Evolutionary conservation across 768 basidiomycete genomes (phyloP).

Genomic region (Psilocybe cubensis): DNA sequence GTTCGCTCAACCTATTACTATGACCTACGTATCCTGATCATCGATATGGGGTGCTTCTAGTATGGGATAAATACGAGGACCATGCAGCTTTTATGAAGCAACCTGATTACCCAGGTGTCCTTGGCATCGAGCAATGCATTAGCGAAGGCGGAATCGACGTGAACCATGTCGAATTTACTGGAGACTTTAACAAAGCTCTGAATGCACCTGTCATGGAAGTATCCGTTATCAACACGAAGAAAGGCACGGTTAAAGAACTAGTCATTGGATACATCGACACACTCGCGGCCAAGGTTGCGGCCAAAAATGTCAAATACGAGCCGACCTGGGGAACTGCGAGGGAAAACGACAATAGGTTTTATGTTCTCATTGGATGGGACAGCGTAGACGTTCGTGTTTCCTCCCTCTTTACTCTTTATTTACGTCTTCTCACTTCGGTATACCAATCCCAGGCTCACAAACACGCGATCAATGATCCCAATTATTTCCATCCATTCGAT

Average conservation of each 20-base stretch:
- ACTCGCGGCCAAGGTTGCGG: background rate
- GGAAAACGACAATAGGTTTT: background rate
- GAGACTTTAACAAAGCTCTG: constrained; percentile 13
- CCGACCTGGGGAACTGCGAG: background rate
- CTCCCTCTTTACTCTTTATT: too few species aligned
- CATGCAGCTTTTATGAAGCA: constrained; percentile 16
- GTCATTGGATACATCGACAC: background rate
- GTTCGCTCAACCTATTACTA: background rate
- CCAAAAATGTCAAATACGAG: background rate
- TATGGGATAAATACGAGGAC: constrained; percentile 23
- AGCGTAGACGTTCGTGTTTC: background rate
- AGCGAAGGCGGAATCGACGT: constrained; percentile 6
- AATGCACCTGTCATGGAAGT: constrained; percentile 22
- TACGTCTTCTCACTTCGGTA: background rate
- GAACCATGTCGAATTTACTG: constrained; percentile 19
- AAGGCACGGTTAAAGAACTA: constrained; percentile 7
- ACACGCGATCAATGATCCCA: background rate
- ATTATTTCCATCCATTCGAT: background rate
- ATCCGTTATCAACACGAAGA: constrained; percentile 12
- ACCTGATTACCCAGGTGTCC: constrained; percentile 16
- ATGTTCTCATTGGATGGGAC: background rate
- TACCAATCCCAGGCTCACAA: background rate
- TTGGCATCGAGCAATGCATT: constrained; percentile 10
- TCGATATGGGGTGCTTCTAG: background rate
- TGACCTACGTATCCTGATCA: background rate